These are phyloP conservation scores for Pseudozyma flocculosa DNA, from an alignment of 1,284 basidiomycete species.

Conservation along the genomic window DNA sequence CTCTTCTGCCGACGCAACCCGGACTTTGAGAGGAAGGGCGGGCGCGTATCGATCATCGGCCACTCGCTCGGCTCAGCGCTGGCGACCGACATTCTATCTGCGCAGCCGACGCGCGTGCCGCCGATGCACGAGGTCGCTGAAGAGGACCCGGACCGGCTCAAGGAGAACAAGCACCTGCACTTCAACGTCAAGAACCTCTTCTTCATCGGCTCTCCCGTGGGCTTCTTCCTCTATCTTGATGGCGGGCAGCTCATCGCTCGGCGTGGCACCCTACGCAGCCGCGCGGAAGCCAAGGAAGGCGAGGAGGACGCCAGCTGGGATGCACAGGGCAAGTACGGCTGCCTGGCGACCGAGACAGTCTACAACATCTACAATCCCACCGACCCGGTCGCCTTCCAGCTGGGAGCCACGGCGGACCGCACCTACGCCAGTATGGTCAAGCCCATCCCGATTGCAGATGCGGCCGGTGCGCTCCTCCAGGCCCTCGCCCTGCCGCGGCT, in stretches of 20 bases:
- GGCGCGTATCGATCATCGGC: conserved; percentile 61
- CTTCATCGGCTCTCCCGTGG: conserved; percentile 64
- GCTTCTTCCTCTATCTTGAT: conserved; percentile 64
- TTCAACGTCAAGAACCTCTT: conserved; percentile 63
- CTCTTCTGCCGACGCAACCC: conserved; percentile 65
- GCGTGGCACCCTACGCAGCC: conserved; percentile 59
- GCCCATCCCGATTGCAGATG: conserved; percentile 56
- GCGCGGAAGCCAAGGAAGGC: conserved; percentile 60
- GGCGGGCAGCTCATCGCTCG: conserved; percentile 64
- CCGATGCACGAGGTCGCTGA: conserved; percentile 13
- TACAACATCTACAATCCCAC: conserved; percentile 61
- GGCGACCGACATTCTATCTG: conserved; percentile 63
- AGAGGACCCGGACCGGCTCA: conserved; percentile 5
- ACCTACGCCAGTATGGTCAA: conserved; percentile 56
- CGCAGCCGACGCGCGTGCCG: conserved; percentile 62
- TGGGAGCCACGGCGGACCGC: conserved; percentile 58
- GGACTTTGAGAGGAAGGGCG: conserved; percentile 56
- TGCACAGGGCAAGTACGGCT: conserved; percentile 62
- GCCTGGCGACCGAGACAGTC: conserved; percentile 62
- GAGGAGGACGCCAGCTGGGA: conserved; percentile 44
- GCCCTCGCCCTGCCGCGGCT: conserved; percentile 50
- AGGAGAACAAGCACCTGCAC: conserved; percentile 28
- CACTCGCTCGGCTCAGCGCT: conserved; percentile 64
- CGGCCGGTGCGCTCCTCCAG: conserved; percentile 50
- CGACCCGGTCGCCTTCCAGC: conserved; percentile 59